phyloP scores from a whole-genome alignment of 2,329 filamentous ascomycete genomes.

The Cryphonectria radicalis region DNA sequence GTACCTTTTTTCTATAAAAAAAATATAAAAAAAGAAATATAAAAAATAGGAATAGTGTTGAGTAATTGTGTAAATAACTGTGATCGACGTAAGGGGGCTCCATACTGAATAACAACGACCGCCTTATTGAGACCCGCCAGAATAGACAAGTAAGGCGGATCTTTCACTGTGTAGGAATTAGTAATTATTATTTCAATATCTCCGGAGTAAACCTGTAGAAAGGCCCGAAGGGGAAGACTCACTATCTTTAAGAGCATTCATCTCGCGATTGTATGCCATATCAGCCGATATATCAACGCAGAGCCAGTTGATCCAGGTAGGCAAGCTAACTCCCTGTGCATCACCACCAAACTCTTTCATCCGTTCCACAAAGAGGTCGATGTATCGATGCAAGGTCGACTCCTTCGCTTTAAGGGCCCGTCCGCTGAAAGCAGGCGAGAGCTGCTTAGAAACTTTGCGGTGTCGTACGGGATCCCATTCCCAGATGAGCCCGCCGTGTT shows the following conservation, averaged over 20 bases:
- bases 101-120: neutral
- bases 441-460: constrained; percentile 31
- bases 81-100: neutral
- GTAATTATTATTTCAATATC: no score
- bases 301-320: constrained; percentile 32
- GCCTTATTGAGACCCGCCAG: neutral
- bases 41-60: no score
- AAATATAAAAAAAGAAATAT: no score
- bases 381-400: constrained; percentile 31
- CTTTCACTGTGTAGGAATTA: constrained; percentile 6
- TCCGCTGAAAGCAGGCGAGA: constrained; percentile 34
- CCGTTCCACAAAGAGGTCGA: constrained; percentile 32
- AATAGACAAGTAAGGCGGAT: constrained; percentile 5
- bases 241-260: constrained; percentile 32
- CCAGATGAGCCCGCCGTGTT: constrained; percentile 31
- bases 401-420: constrained; percentile 29
- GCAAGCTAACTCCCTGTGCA: constrained; percentile 23
- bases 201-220: neutral
- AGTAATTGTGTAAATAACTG: neutral
- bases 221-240: constrained; percentile 9
- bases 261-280: constrained; percentile 30
- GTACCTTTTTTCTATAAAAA: no score
- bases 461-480: constrained; percentile 33
- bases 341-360: constrained; percentile 27
- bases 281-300: constrained; percentile 32